These are phyloP conservation scores for Crucibulum laeve DNA, from an alignment of 768 basidiomycete species.

Conservation along the genomic window DNA sequence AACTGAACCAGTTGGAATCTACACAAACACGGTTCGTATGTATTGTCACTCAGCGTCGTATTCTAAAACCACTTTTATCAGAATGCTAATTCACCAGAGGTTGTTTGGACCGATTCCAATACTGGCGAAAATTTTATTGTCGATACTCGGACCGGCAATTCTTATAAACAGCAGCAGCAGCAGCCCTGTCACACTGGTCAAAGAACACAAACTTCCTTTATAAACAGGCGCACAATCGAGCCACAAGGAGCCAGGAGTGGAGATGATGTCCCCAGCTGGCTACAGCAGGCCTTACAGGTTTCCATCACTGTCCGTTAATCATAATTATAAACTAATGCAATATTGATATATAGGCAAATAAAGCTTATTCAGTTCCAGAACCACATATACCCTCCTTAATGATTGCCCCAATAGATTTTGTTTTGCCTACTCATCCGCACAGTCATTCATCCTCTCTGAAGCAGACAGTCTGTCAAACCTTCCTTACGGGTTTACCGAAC, in stretches of 20 bases:
- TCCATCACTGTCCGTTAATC: constrained; percentile 15
- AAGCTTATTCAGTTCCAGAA: constrained; percentile 47
- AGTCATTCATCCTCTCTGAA: background rate
- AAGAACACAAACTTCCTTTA: background rate
- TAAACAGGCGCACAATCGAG: constrained; percentile 18
- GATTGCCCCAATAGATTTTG: no score
- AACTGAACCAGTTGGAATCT: no score
- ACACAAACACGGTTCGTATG: no score
- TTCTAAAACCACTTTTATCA: constrained; percentile 9
- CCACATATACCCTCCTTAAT: constrained; percentile 37
- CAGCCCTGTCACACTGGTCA: background rate
- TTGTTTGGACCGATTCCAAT: constrained; percentile 60
- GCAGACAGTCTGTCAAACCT: background rate
- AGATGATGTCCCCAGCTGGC: constrained; percentile 53
- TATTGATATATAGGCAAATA: constrained; percentile 40
- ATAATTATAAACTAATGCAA: constrained; percentile 3
- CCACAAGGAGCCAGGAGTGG: constrained; percentile 16
- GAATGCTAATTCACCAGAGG: constrained; percentile 24
- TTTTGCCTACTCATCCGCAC: no score
- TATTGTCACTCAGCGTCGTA: constrained; percentile 1
- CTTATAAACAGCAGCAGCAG: constrained; percentile 35
- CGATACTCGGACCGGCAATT: constrained; percentile 69
- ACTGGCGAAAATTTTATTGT: constrained; percentile 58
- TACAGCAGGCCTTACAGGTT: constrained; percentile 57
- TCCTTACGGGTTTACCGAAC: constrained; percentile 1